Conservation (phyloP, 495 filamentous ascomycete genomes). For the Tuber melanosporum region DNA sequence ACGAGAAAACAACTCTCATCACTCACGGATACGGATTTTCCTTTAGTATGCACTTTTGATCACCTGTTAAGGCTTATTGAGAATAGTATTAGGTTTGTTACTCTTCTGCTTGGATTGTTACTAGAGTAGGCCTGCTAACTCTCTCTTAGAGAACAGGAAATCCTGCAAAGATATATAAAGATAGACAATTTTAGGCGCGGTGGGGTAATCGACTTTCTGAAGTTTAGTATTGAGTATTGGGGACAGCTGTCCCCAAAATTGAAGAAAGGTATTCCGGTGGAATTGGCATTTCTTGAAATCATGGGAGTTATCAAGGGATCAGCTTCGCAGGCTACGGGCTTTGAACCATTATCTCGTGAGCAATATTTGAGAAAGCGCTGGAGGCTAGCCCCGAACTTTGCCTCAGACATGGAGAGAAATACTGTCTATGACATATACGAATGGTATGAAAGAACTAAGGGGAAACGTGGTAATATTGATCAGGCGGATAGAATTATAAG, state of each 20-base stretch:
- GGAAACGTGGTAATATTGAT: constrained; percentile 41
- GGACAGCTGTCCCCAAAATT: constrained; percentile 26
- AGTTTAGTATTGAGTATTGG: constrained; percentile 47
- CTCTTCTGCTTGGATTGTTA: not conserved
- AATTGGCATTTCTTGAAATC: constrained; percentile 45
- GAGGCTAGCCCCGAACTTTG: constrained; percentile 42
- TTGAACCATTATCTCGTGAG: constrained; percentile 35
- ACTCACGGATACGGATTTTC: constrained; percentile 42
- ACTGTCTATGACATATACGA: constrained; percentile 43
- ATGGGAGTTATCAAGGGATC: constrained; percentile 49
- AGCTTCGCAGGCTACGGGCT: constrained; percentile 14
- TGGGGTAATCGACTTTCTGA: constrained; percentile 41
- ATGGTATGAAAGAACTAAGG: constrained; percentile 43
- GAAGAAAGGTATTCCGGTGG: constrained; percentile 25
- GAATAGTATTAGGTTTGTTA: constrained; percentile 34
- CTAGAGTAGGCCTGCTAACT: not conserved
- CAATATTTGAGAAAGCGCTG: constrained; percentile 39
- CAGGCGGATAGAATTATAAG: constrained; percentile 44
- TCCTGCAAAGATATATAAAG: not conserved
- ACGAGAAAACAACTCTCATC: constrained; percentile 12
- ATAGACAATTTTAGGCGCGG: not conserved
- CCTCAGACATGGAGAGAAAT: constrained; percentile 31
- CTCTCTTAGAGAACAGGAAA: not conserved
- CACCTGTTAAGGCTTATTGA: constrained; percentile 44
- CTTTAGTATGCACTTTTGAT: constrained; percentile 47